A percentile compares a stretch with the other conserved stretches of the same genome.
phyloP scores from a whole-genome alignment of 2,329 filamentous ascomycete species.

The Zopfia rhizophila region DNA sequence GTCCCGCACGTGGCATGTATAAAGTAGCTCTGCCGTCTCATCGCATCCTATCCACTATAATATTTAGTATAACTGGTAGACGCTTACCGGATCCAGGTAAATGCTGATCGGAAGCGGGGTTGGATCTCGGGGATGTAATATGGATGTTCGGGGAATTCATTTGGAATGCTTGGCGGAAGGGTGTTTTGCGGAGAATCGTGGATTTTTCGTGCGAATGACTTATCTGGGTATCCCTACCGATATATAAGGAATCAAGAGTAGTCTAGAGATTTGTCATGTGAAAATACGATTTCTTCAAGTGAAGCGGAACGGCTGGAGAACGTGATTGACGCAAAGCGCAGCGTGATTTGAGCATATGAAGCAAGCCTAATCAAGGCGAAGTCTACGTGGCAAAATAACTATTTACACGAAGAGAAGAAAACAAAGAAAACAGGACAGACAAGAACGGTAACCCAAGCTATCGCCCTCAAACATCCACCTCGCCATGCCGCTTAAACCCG shows the following conservation, averaged over 20 bases:
- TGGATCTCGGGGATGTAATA: constrained; percentile 6
- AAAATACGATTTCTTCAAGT: too few relatives aligned
- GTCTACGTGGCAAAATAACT: too few relatives aligned
- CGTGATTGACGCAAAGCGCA: too few relatives aligned
- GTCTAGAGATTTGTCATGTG: too few relatives aligned
- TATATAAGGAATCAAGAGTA: too few relatives aligned
- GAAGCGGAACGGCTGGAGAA: too few relatives aligned
- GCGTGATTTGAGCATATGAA: too few relatives aligned
- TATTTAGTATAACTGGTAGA: constrained; percentile 6
- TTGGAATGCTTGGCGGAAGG: constrained; percentile 12
- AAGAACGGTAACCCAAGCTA: too few relatives aligned
- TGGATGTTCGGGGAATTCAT: constrained; percentile 12
- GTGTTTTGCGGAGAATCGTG: constrained; percentile 6
- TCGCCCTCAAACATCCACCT: constrained; percentile 18
- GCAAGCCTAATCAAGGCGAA: too few relatives aligned
- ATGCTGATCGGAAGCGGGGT: not conserved
- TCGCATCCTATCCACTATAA: not conserved
- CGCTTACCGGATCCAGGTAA: too few relatives aligned
- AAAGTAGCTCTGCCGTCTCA: not conserved
- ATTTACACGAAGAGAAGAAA: not conserved
- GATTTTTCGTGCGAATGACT: constrained; percentile 2
- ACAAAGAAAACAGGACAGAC: not conserved
- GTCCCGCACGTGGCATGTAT: not conserved
- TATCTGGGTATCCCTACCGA: too few relatives aligned
- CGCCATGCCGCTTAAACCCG: constrained; percentile 22